Evolutionary conservation across 2,329 filamentous ascomycete species (phyloP), one percentile per base, ranked within the genome.

Genomic region (Elsinoe batatas): DNA sequence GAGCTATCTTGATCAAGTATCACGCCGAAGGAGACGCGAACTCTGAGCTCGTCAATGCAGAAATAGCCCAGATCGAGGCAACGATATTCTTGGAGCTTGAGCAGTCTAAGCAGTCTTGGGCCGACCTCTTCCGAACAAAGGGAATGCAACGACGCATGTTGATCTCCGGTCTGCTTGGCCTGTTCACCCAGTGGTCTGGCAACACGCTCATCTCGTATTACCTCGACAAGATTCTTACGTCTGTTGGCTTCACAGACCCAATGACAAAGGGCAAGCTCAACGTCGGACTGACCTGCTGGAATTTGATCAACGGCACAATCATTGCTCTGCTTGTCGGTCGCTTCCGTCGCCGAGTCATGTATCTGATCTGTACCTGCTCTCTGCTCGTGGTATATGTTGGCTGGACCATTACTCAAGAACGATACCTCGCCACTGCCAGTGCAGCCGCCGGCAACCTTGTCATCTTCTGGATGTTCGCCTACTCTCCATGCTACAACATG

Each of bases 31-130:
- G 82, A 37, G 74, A 83, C 62, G 67, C 65, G 56, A 72, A 78
- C 64, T 18, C 35, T 18, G 79, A 85, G 63, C 79, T 79, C 0
- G 84, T 87, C 7, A 79, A 83, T 62, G 82, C 82, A 65, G 81
- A 87, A 66, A 84, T 76, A 65, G 76, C 76, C 51, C 82, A 87
- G 69, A 87, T 87, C 68, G 79, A 77, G 63, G 77, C 83, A 63
- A 83, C 81, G 10, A 78, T 85, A 56, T 69, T 72, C 53, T 69
- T 82, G 57, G 83, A 85, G 63, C 71, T 72, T 12, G 30, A 13
- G 20, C 30, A 53, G 55, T 69, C 72, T 56, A 42, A 42, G 11
- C 73, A 67, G 53, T 69, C 71, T 7, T 79, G 76, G 46, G 76
- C 72, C 58, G 86, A 83, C 66, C 59, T 78, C 13, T 81, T 84